Percentiles rank a stretch among this genome's conserved stretches.
Conservation (phyloP, 345 rosid genomes). For the Geranium brycei region DNA sequence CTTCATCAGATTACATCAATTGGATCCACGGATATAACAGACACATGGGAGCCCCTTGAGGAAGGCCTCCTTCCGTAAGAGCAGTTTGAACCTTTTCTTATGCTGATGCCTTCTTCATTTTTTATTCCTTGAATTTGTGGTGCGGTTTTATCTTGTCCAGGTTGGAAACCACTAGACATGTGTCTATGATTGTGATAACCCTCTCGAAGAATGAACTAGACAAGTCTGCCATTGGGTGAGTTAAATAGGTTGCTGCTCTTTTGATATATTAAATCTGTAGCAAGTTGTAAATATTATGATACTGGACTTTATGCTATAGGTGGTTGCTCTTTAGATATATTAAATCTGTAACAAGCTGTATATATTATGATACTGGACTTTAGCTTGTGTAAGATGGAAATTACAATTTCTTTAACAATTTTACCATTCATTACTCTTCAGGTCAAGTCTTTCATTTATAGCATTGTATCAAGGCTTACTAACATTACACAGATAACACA, state of each 20-base stretch:
- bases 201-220: conserved; percentile 70
- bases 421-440: no score
- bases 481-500: no score
- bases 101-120: neutral
- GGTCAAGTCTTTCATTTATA: no score
- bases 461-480: no score
- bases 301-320: neutral
- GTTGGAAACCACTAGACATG: conserved; percentile 96
- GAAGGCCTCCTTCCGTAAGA: conserved; percentile 96
- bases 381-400: no score
- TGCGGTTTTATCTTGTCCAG: conserved; percentile 20
- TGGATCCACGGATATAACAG: conserved; percentile 88
- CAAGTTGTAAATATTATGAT: no score
- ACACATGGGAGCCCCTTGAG: conserved; percentile 88
- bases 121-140: neutral
- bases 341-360: no score
- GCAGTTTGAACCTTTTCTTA: conserved; percentile 2
- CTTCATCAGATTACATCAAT: conserved; percentile 81
- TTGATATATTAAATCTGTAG: neutral
- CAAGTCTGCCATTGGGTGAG: conserved; percentile 69
- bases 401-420: no score
- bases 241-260: neutral
- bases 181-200: conserved; percentile 81
- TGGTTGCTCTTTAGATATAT: neutral
- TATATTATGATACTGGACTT: no score